A percentile compares a stretch with the other conserved stretches of the same genome.
Conservation (phyloP, 73 alveolate species). For the Uronychia setigera region DNA sequence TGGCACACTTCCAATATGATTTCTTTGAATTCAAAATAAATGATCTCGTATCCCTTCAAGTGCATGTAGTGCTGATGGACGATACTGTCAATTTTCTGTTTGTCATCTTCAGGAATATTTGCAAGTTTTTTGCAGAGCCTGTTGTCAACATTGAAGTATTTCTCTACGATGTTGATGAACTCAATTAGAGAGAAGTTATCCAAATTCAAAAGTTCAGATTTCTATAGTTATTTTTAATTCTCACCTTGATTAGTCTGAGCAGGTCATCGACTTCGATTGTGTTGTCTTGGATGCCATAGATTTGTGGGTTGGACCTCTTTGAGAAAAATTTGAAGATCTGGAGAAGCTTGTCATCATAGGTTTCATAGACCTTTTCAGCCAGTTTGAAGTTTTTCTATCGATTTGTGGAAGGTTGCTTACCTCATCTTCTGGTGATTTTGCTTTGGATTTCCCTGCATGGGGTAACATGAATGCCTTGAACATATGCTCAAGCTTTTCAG, state of each 20-base stretch:
- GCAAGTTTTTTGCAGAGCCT: constrained; percentile 18
- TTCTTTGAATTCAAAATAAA: constrained; percentile 61
- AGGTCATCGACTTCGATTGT: constrained; percentile 56
- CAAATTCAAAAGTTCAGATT: not conserved
- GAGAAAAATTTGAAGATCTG: constrained; percentile 58
- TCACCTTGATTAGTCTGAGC: constrained; percentile 35
- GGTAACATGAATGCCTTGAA: constrained; percentile 51
- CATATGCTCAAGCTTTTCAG: constrained; percentile 55
- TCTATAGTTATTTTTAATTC: not conserved
- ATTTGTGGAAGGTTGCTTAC: constrained; percentile 2
- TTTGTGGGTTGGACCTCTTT: constrained; percentile 23
- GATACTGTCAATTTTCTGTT: constrained; percentile 29
- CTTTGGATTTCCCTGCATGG: constrained; percentile 49
- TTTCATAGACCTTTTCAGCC: constrained; percentile 62
- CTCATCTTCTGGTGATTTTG: constrained; percentile 59
- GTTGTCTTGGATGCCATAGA: constrained; percentile 41
- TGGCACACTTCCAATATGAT: constrained; percentile 46
- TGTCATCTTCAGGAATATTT: constrained; percentile 13
- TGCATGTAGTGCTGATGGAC: constrained; percentile 5
- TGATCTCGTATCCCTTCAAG: constrained; percentile 56
- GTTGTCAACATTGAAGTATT: constrained; percentile 52
- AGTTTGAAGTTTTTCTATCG: constrained; percentile 46
- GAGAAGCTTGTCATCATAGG: constrained; percentile 27
- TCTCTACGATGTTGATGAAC: constrained; percentile 54
- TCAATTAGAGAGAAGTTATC: constrained; percentile 22